Conservation (phyloP, 2,329 filamentous ascomycete species). For the Fusarium pseudocircinatum region DNA sequence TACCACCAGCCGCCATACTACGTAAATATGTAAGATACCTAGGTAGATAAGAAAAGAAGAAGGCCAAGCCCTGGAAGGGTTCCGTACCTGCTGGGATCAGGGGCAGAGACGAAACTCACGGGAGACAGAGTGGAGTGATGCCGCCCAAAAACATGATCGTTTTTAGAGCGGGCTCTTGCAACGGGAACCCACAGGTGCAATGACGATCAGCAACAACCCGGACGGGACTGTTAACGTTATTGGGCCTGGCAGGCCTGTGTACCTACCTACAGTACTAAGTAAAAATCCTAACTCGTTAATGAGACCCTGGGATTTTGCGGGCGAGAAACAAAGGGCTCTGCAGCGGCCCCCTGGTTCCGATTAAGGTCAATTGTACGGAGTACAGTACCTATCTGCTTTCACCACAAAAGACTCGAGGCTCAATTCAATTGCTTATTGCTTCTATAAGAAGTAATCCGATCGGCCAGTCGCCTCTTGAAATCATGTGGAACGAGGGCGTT, state of each 20-base stretch:
- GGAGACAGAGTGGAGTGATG: constrained; percentile 17
- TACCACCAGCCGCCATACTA: neutral
- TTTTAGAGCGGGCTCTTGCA: constrained; percentile 27
- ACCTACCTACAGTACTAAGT: neutral
- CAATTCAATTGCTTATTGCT: neutral
- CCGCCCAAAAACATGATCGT: constrained; percentile 12
- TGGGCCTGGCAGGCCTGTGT: neutral
- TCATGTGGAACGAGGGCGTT: constrained; percentile 29
- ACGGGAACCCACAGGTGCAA: constrained; percentile 32
- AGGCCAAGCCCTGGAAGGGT: constrained; percentile 14
- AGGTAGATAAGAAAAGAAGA: constrained; percentile 18
- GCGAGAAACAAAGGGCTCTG: constrained; percentile 1
- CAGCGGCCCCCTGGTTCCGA: neutral
- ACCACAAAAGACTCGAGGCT: neutral
- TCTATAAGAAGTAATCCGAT: neutral
- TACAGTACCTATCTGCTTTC: neutral
- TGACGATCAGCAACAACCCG: constrained; percentile 22
- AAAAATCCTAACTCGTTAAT: neutral
- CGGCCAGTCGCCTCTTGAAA: constrained; percentile 15
- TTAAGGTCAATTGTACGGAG: neutral
- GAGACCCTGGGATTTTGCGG: neutral
- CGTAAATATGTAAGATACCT: neutral
- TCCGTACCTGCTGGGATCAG: constrained; percentile 22
- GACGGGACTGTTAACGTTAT: constrained; percentile 7
- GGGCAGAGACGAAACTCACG: constrained; percentile 31